phyloP scores from a whole-genome alignment of 441 rosid genomes.

The Pelargonium citronellum region DNA sequence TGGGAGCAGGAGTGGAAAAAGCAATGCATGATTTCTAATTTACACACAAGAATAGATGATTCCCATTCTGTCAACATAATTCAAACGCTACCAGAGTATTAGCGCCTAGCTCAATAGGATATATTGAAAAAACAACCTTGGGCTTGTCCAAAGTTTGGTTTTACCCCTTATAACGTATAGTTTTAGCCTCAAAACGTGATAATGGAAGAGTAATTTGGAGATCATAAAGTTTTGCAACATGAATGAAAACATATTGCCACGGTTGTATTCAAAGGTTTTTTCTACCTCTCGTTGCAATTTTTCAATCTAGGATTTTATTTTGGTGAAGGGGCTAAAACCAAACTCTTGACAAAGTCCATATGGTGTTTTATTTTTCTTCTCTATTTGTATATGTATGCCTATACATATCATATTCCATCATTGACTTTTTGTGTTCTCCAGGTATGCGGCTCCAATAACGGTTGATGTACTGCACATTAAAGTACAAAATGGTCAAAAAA shows the following conservation, averaged over 20 bases:
- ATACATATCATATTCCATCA: neutral
- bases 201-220: neutral
- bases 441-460: constrained; percentile 82
- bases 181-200: too few species aligned
- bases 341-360: neutral
- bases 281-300: neutral
- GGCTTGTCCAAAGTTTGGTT: neutral
- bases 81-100: too few species aligned
- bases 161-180: neutral
- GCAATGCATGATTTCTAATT: neutral
- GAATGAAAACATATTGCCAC: neutral
- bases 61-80: too few species aligned
- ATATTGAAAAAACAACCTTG: too few species aligned
- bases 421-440: constrained; percentile 24
- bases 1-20: too few species aligned
- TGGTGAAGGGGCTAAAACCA: neutral
- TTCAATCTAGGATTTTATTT: neutral
- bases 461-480: constrained; percentile 66
- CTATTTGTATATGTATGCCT: neutral
- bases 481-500: constrained; percentile 47
- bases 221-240: neutral
- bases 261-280: neutral
- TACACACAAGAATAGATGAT: too few species aligned
- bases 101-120: too few species aligned
- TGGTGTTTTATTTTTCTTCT: neutral